Base-by-base conservation (phyloP, 2,329 filamentous ascomycete genomes). In the Neopestalotiopsis clavispora region DNA sequence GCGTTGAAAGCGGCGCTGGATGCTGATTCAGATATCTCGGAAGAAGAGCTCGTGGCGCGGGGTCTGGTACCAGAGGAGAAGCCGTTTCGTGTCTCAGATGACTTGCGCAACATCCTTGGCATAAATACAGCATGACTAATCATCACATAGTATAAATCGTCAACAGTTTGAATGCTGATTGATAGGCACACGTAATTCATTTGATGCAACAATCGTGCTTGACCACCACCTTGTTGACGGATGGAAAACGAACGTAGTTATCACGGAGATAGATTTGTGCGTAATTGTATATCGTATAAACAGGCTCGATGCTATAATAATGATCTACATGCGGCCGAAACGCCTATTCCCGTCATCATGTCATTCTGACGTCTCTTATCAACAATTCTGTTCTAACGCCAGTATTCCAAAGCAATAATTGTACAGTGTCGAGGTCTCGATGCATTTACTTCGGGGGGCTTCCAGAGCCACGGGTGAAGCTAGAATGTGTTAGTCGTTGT, bases 1-100 rank as follows among this genome's bases (percentile, higher is more conserved):
- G 75, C 80, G 68, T 75, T 90, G 74, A 86, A 86, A 72, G 77
- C 72, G 63, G 75, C 81, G 13, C 70, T 89, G 28, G 82, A 86
- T 58, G 79, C 82, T 69, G 76, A 79, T 1, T 74, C 77, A 20
- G 77, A 73, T 3, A 72, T 84, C 2, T 73, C 72, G 1, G 72
- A 75, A 1, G 74, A 79, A 13, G 78, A 82, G 69, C 74, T 88
- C 56, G 60, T 81, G 3, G 70, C 75, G 2, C 69, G 74, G 69
- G 80, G 81, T 0, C 71, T 87, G 40, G 70, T 87, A n/a, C 84
- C 85, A 0, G 72, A 72, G 1, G 86, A 89, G 76, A 79, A 71
- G 66, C 79, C 78, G 1, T 85, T 84, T 1, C 17, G 40, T 9
- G 30, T 66, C 7, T 62, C 67, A 2, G 52, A 17, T 32, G 32